Evolutionary conservation across 768 basidiomycete genomes (phyloP).

Genomic region (Pulveroboletus sp.): DNA sequence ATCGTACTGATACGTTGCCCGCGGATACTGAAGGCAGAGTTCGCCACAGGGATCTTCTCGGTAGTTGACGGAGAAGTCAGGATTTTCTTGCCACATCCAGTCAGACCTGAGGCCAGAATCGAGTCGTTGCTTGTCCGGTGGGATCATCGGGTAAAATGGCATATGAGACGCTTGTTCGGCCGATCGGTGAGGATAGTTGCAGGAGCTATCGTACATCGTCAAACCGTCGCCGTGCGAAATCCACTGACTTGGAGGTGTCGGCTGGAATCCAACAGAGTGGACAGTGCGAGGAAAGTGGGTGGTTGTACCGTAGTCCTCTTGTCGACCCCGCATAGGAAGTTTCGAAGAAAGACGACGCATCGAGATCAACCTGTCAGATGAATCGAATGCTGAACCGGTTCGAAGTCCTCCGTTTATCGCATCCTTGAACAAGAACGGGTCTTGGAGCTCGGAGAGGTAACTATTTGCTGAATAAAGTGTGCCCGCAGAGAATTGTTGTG

Average conservation of each 20-base stretch:
- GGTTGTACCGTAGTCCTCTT: constrained; percentile 17
- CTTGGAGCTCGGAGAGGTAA: constrained; percentile 14
- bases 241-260: constrained; percentile 15
- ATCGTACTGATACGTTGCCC: constrained; percentile 8
- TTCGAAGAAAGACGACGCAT: constrained; percentile 32
- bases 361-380: constrained; percentile 28
- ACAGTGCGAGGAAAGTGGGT: constrained; percentile 6
- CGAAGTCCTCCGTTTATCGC: constrained; percentile 9
- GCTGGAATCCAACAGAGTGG: constrained; percentile 15
- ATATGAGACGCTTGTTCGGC: constrained; percentile 30
- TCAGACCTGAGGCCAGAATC: constrained; percentile 1
- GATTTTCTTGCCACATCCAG: constrained; percentile 21
- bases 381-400: constrained; percentile 7
- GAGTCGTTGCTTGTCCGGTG: constrained; percentile 13
- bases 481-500: constrained; percentile 6
- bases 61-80: constrained; percentile 3
- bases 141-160: constrained; percentile 20
- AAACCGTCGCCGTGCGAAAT: constrained; percentile 11
- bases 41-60: constrained; percentile 10
- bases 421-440: constrained; percentile 14
- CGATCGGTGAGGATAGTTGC: constrained; percentile 19
- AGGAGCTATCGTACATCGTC: constrained; percentile 5
- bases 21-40: constrained; percentile 6
- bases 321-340: constrained; percentile 22
- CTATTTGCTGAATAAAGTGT: background rate